A percentile compares a stretch with the other conserved stretches of the same genome.
Conservation (phyloP, 345 rosid species). For the Erodium maritimum region DNA sequence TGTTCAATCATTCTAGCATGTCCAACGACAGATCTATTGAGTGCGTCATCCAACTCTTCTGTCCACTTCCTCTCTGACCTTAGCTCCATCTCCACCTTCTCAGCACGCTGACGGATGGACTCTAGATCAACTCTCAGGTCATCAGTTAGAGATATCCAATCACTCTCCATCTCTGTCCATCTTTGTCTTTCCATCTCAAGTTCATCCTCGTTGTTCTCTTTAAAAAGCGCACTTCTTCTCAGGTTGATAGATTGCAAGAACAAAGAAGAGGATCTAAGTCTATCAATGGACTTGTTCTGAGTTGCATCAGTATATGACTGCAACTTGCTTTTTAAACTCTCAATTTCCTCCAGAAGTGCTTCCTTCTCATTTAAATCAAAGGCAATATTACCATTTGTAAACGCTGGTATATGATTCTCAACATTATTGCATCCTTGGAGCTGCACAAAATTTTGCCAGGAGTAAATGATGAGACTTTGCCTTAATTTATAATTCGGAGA, state of each 20-base stretch:
- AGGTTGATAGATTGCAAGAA: slow-evolving; percentile 56
- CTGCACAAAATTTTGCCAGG: slow-evolving; percentile 17
- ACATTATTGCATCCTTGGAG: slow-evolving; percentile 11
- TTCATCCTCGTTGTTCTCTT: slow-evolving; percentile 34
- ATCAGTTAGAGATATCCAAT: slow-evolving; percentile 85
- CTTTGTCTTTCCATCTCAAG: slow-evolving; percentile 63
- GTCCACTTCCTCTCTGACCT: slow-evolving; percentile 49
- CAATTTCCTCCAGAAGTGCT: slow-evolving; percentile 69
- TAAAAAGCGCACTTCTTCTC: slow-evolving; percentile 31
- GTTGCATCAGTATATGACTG: slow-evolving; percentile 30
- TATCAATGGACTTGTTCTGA: slow-evolving; percentile 44
- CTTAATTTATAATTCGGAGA: no score
- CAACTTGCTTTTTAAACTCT: slow-evolving; percentile 50
- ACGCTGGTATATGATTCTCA: slow-evolving; percentile 17
- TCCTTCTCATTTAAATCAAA: slow-evolving; percentile 61
- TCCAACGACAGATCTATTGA: slow-evolving; percentile 71
- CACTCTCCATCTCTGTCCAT: slow-evolving; percentile 96
- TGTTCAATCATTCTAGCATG: slow-evolving; percentile 95
- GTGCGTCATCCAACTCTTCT: slow-evolving; percentile 84
- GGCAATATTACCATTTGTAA: slow-evolving; percentile 18
- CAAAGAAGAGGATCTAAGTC: slow-evolving; percentile 55
- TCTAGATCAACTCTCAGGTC: slow-evolving; percentile 81
- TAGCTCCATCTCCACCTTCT: slow-evolving; percentile 57
- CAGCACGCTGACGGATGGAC: slow-evolving; percentile 60
- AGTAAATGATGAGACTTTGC: no score